Conservation (phyloP, 139 green algal species). For the Closterium sp. region DNA sequence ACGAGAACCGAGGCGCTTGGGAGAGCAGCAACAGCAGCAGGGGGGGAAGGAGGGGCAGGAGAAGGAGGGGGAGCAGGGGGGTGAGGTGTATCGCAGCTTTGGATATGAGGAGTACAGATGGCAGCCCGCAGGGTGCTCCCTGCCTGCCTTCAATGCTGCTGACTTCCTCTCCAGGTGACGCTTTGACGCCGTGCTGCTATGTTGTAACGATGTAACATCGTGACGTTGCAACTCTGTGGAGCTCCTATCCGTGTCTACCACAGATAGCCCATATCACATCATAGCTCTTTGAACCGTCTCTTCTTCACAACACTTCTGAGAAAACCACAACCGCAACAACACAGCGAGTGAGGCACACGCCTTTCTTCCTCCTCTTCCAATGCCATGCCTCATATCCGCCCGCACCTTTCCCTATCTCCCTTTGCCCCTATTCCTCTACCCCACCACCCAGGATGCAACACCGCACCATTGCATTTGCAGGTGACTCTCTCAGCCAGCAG, state of each 20-base stretch:
- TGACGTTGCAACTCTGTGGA: too few species aligned
- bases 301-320: too few species aligned
- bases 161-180: background rate
- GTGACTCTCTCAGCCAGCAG: background rate
- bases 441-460: background rate
- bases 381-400: background rate
- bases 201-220: too few species aligned
- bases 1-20: too few species aligned
- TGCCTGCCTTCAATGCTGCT: background rate
- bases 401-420: background rate
- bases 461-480: background rate
- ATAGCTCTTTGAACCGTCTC: too few species aligned
- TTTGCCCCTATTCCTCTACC: background rate
- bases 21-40: background rate
- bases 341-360: too few species aligned
- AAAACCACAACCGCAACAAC: too few species aligned
- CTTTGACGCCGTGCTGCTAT: too few species aligned
- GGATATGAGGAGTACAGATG: background rate
- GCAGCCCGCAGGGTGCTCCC: background rate
- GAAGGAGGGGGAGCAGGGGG: background rate
- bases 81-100: background rate
- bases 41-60: background rate
- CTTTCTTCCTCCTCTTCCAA: too few species aligned
- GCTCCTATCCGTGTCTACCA: too few species aligned
- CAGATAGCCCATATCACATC: too few species aligned